phyloP scores from a whole-genome alignment of 1,139 yeast genomes.

The Candida labiduridarum region DNA sequence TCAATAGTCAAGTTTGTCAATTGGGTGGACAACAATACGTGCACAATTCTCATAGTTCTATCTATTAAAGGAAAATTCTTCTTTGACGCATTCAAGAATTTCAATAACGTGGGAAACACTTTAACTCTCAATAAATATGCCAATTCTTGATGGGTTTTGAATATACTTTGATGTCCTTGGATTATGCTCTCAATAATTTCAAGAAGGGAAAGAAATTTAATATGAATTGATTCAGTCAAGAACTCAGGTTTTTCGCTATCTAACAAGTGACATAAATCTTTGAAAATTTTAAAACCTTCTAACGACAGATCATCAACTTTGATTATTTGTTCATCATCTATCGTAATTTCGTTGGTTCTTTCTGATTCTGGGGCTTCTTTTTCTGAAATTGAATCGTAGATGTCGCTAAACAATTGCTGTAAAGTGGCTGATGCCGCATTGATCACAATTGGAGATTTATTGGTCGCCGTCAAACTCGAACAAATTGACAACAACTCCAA shows the following conservation, averaged over 20 bases:
- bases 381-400: slow-evolving; percentile 64
- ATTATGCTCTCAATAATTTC: slow-evolving; percentile 77
- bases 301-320: slow-evolving; percentile 55
- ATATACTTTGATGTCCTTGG: slow-evolving; percentile 55
- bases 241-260: slow-evolving; percentile 59
- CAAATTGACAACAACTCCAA: slow-evolving; percentile 69
- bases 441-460: slow-evolving; percentile 75
- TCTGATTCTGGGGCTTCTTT: slow-evolving; percentile 11
- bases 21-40: slow-evolving; percentile 61
- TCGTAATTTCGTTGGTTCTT: slow-evolving; percentile 30
- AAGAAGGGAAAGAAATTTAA: slow-evolving; percentile 71
- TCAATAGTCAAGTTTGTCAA: slow-evolving; percentile 68
- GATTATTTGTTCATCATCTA: slow-evolving; percentile 47
- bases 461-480: slow-evolving; percentile 67
- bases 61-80: slow-evolving; percentile 69
- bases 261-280: slow-evolving; percentile 69
- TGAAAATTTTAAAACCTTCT: slow-evolving; percentile 71
- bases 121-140: slow-evolving; percentile 64
- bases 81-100: slow-evolving; percentile 50
- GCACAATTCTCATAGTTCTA: slow-evolving; percentile 72
- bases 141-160: slow-evolving; percentile 64
- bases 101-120: slow-evolving; percentile 72
- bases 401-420: slow-evolving; percentile 76
- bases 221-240: slow-evolving; percentile 46
- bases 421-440: slow-evolving; percentile 93